Percentiles rank a stretch among this genome's conserved stretches.
Conservation (phyloP, 2,329 filamentous ascomycete species). For the Leptosphaerulina australis region DNA sequence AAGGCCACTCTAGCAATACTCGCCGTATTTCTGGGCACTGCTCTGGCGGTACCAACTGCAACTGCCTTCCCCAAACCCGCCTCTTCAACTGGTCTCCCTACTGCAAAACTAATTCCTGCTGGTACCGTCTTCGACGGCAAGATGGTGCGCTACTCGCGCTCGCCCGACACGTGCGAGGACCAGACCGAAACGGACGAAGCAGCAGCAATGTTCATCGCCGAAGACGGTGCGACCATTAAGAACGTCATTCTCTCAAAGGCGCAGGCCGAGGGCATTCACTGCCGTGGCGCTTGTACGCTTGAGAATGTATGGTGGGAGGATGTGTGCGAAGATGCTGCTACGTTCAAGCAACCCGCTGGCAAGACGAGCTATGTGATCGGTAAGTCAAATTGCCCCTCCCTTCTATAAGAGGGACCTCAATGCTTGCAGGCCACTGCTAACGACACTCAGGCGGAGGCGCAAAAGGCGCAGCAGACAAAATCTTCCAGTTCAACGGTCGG, state of each 20-base stretch:
- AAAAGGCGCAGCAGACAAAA: constrained; percentile 26
- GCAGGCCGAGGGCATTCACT: constrained; percentile 58
- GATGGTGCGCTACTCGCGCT: constrained; percentile 22
- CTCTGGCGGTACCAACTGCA: constrained; percentile 20
- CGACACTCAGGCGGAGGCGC: not conserved
- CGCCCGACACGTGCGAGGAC: constrained; percentile 18
- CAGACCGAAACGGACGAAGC: constrained; percentile 21
- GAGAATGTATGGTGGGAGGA: constrained; percentile 22
- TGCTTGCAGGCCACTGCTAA: too few relatives aligned
- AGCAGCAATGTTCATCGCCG: constrained; percentile 33
- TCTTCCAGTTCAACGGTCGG: constrained; percentile 34
- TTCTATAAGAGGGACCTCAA: too few relatives aligned
- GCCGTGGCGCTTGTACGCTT: constrained; percentile 53
- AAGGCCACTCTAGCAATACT: constrained; percentile 27
- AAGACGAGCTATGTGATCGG: constrained; percentile 24
- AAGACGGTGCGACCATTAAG: constrained; percentile 54
- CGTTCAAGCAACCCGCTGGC: constrained; percentile 22
- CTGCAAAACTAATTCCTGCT: constrained; percentile 12
- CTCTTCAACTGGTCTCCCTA: constrained; percentile 10
- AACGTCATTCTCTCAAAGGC: constrained; percentile 58
- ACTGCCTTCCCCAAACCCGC: constrained; percentile 17
- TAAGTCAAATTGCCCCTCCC: too few relatives aligned
- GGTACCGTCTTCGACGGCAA: constrained; percentile 20
- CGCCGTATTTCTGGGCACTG: constrained; percentile 21
- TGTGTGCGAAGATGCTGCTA: constrained; percentile 19